Percentiles rank a stretch among this genome's conserved stretches.
These are phyloP conservation scores for Neoboletus subvelutipes DNA, from an alignment of 768 basidiomycete genomes.

Conservation along the genomic window DNA sequence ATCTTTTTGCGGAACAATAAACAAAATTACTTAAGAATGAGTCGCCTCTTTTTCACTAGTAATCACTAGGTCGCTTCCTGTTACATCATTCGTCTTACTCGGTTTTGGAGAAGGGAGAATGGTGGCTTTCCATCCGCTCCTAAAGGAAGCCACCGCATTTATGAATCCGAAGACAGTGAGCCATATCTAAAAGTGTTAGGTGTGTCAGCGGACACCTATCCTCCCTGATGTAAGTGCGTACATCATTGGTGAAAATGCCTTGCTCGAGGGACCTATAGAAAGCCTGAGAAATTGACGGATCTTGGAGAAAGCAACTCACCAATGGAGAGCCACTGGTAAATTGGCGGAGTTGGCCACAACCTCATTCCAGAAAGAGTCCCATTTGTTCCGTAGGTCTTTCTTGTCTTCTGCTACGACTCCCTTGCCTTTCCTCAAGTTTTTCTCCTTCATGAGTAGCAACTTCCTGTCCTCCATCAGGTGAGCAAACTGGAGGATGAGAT, in stretches of 20 bases:
- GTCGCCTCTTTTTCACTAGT: conserved; percentile 13
- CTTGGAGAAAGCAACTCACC: conserved; percentile 44
- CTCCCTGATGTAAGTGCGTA: conserved; percentile 31
- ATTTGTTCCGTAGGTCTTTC: conserved; percentile 54
- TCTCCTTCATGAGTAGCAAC: conserved; percentile 54
- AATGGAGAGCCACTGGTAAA: conserved; percentile 82
- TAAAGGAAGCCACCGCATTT: conserved; percentile 60
- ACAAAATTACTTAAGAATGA: conserved; percentile 11
- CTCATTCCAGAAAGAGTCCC: conserved; percentile 72
- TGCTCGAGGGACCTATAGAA: conserved; percentile 59
- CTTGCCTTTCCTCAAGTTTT: conserved; percentile 56
- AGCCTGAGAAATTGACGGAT: background rate
- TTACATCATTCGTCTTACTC: background rate
- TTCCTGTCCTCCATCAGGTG: conserved; percentile 70
- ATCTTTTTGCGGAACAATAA: background rate
- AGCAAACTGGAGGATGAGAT: conserved; percentile 72
- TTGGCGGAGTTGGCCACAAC: conserved; percentile 70
- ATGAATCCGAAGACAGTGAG: conserved; percentile 42
- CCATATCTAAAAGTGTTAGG: conserved; percentile 33
- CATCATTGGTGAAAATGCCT: conserved; percentile 67
- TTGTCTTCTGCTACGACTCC: conserved; percentile 52
- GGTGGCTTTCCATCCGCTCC: conserved; percentile 72
- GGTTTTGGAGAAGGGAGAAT: conserved; percentile 29
- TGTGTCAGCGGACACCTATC: conserved; percentile 1
- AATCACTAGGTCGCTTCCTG: conserved; percentile 2